phyloP scores from a whole-genome alignment of 2,329 filamentous ascomycete species.

The Exophiala lecanii-corni region DNA sequence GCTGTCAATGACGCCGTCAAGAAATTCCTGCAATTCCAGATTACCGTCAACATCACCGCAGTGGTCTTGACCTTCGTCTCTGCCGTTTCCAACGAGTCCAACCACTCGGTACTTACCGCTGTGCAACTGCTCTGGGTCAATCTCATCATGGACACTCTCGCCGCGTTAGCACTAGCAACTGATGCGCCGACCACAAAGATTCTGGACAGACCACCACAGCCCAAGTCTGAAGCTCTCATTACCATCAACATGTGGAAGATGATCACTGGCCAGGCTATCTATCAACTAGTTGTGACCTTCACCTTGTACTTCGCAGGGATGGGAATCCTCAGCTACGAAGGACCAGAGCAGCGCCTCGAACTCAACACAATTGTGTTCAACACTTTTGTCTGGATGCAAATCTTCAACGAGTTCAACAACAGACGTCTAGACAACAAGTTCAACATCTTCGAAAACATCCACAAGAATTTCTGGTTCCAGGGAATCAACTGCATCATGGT shows the following conservation, averaged over 20 bases:
- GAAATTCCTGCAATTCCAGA: constrained; percentile 60
- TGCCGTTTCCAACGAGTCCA: constrained; percentile 65
- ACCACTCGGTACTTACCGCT: constrained; percentile 74
- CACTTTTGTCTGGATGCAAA: constrained; percentile 99
- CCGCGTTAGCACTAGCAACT: constrained; percentile 80
- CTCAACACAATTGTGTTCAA: constrained; percentile 88
- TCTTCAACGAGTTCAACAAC: constrained; percentile 98
- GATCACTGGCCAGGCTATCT: constrained; percentile 89
- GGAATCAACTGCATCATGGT: constrained; percentile 82
- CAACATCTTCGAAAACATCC: constrained; percentile 90
- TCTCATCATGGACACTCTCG: constrained; percentile 95
- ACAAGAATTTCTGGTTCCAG: constrained; percentile 83
- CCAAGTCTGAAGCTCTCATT: constrained; percentile 71
- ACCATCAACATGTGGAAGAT: constrained; percentile 98
- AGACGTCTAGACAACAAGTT: constrained; percentile 89
- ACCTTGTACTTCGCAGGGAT: constrained; percentile 72
- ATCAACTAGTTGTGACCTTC: constrained; percentile 75
- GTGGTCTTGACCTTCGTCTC: constrained; percentile 84
- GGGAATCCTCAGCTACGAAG: constrained; percentile 54
- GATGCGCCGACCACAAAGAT: constrained; percentile 82
- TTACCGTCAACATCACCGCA: constrained; percentile 86
- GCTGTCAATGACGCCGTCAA: constrained; percentile 64
- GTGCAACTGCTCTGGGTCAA: constrained; percentile 96
- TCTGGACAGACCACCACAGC: constrained; percentile 72
- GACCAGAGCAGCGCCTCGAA: constrained; percentile 42